Conservation (phyloP, 2,329 filamentous ascomycete species). For the Neobulgaria alba region DNA sequence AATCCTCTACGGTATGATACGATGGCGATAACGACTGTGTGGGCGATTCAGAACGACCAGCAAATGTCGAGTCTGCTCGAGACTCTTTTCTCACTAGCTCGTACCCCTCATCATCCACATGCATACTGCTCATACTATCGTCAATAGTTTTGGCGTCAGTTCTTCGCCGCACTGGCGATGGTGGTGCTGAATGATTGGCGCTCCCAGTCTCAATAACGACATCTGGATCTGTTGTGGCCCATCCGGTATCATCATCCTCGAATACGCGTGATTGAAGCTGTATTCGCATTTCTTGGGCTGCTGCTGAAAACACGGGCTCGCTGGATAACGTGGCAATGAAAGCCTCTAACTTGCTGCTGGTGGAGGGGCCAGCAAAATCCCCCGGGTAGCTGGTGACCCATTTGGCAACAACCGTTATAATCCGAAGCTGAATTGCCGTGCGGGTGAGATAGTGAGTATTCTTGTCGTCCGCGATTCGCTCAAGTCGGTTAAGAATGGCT, state of each 20-base stretch:
- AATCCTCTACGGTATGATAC: conserved; percentile 65
- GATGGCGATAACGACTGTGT: conserved; percentile 23
- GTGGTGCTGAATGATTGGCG: conserved; percentile 14
- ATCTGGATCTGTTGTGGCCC: conserved; percentile 75
- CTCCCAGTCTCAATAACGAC: conserved; percentile 22
- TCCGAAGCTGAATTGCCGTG: conserved; percentile 72
- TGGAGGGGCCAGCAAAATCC: conserved; percentile 76
- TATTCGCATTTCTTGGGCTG: conserved; percentile 76
- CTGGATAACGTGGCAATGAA: conserved; percentile 69
- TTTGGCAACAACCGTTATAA: conserved; percentile 74
- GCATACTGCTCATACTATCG: conserved; percentile 13
- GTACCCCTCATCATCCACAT: conserved; percentile 17
- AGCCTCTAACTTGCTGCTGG: conserved; percentile 60
- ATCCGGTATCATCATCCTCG: conserved; percentile 86
- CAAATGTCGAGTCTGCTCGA: conserved; percentile 17
- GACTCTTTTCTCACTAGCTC: conserved; percentile 22
- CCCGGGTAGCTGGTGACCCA: conserved; percentile 89
- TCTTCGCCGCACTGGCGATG: conserved; percentile 16
- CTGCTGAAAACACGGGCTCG: conserved; percentile 74
- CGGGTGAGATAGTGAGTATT: conserved; percentile 63
- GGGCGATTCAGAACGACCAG: conserved; percentile 17
- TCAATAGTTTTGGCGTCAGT: conserved; percentile 15
- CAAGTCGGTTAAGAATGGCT: conserved; percentile 68
- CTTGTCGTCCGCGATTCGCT: conserved; percentile 58
- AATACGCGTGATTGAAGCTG: conserved; percentile 63